Evolutionary conservation across 768 basidiomycete genomes (phyloP).

Genomic region (Pleurotus tuber-regium): DNA sequence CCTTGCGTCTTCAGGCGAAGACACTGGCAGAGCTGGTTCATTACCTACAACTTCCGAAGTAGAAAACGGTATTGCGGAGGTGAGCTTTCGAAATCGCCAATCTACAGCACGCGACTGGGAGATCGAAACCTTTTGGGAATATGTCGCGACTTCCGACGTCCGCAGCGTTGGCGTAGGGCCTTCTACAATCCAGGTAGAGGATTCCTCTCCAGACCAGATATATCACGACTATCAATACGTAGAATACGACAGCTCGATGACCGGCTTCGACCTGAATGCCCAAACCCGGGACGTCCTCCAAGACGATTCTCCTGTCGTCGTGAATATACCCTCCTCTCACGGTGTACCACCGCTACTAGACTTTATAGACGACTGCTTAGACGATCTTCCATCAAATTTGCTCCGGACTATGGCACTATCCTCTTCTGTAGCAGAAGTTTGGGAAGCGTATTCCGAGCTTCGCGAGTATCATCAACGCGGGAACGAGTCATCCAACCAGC

Average conservation of each 20-base stretch:
- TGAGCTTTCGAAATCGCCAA: background rate
- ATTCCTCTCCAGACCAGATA: background rate
- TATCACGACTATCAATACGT: background rate
- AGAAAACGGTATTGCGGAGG: too few species aligned
- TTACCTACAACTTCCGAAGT: too few species aligned
- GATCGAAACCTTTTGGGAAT: background rate
- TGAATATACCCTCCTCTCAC: too few species aligned
- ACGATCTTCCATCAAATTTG: slow-evolving; percentile 15
- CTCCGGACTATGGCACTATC: slow-evolving; percentile 20
- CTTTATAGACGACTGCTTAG: too few species aligned
- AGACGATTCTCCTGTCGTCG: too few species aligned
- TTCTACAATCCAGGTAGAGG: slow-evolving; percentile 8
- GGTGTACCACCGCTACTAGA: too few species aligned
- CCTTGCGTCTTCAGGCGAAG: too few species aligned
- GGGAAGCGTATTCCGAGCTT: slow-evolving; percentile 41
- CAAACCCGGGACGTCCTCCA: background rate
- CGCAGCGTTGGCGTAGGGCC: slow-evolving; percentile 2
- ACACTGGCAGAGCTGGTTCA: too few species aligned
- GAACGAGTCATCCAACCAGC: slow-evolving; percentile 18
- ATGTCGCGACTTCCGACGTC: background rate
- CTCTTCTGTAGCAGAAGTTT: slow-evolving; percentile 26
- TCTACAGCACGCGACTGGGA: background rate
- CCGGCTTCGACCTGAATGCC: background rate
- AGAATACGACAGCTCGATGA: background rate
- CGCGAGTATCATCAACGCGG: slow-evolving; percentile 24